Evolutionary conservation across 1,284 basidiomycete species (phyloP).

Genomic region (Heterobasidion annosum): DNA sequence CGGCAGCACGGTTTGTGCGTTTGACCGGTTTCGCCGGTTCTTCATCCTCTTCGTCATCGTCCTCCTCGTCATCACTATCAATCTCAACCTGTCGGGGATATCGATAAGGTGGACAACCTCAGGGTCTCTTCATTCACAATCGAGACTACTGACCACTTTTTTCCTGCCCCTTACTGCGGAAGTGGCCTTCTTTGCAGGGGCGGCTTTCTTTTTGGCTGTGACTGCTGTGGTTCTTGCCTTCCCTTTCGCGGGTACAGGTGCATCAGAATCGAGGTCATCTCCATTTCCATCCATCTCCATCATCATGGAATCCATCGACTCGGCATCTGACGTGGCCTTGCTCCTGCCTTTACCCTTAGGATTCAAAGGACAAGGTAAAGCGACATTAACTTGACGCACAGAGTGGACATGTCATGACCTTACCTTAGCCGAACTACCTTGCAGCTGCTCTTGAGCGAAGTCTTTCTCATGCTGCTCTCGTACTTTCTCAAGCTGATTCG

Average conservation of each 20-base stretch:
- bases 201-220: slow-evolving; percentile 3
- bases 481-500: slow-evolving; percentile 49
- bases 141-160: slow-evolving; percentile 24
- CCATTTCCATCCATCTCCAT: slow-evolving; percentile 46
- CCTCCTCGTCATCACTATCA: slow-evolving; percentile 49
- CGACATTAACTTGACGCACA: not conserved
- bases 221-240: not conserved
- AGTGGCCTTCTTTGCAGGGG: slow-evolving; percentile 16
- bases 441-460: slow-evolving; percentile 34
- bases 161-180: slow-evolving; percentile 43
- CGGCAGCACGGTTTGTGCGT: slow-evolving; percentile 56
- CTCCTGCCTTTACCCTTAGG: slow-evolving; percentile 39
- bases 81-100: slow-evolving; percentile 15
- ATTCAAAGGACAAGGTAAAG: slow-evolving; percentile 6
- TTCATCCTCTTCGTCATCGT: slow-evolving; percentile 51
- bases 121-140: not conserved
- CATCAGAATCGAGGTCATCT: slow-evolving; percentile 27
- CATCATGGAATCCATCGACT: slow-evolving; percentile 77
- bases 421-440: slow-evolving; percentile 18
- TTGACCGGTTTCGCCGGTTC: slow-evolving; percentile 41
- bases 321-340: slow-evolving; percentile 33
- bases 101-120: not conserved
- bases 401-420: not conserved
- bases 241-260: slow-evolving; percentile 35
- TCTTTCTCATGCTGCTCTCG: slow-evolving; percentile 59